Base-by-base conservation (phyloP, 2,329 filamentous ascomycete species). In the Calonectria henricotiae region DNA sequence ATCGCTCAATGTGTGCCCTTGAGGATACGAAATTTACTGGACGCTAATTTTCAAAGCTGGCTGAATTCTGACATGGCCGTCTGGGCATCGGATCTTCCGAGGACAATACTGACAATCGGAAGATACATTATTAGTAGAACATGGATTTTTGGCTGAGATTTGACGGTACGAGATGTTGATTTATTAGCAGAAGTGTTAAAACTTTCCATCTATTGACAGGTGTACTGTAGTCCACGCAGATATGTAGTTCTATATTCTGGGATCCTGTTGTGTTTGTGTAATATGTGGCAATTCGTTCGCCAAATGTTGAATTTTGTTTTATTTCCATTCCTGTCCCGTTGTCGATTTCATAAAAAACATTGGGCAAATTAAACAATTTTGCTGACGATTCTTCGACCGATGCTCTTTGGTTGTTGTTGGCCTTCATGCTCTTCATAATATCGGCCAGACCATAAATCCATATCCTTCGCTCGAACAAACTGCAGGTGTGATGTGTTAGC, bases 361-460 rank as follows among this genome's bases (percentile, higher is more conserved):
- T 25, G 3, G 9, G 35, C n/a, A 9, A 47, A 62, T 15, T 46
- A 62, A 25, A 55, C 49, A 30, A 65, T 9, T 32, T 46, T 4
- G 49, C 46, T 58, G 2, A 27, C 63, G 20, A 65, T 35, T 8
- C 63, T 49, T 20, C 27, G 63, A 37, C 1, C 63, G 15, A 39
- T 20, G 13, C 25, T 44, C 13, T 65, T 69, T 27, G 55, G 67
- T 2, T 47, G 20, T 37, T 23, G 35, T 11, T 62, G 25, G 27
- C 55, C 54, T 12, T 32, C 41, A 3, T 70, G 69, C n/a, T 76
- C 71, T 1, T 69, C 46, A 0, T 63, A 65, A 5, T 73, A 46
- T 7, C 75, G 75, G 0, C 75, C 75, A 62, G 75, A 77, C 73
- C 73, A 76, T 2, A 89, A 83, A 72, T 92, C 90, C 15, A 91